Conservation (phyloP, 2,329 filamentous ascomycete species). For the Nannizziopsis arthrosporioides region DNA sequence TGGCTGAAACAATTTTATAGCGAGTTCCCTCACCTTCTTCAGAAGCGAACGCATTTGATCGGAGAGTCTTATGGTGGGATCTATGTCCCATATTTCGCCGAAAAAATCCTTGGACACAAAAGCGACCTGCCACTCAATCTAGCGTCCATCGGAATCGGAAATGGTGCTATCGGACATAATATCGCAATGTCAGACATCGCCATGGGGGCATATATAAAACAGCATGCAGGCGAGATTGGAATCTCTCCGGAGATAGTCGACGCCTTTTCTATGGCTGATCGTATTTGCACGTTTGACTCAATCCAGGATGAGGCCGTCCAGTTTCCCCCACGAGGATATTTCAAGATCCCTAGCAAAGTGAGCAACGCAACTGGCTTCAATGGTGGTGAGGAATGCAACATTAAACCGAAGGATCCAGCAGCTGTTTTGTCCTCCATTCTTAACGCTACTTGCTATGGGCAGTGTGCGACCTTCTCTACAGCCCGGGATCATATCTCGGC, state of each 20-base stretch:
- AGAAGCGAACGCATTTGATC: conserved; percentile 25
- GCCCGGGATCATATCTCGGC: conserved; percentile 24
- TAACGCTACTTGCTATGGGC: conserved; percentile 27
- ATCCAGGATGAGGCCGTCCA: conserved; percentile 20
- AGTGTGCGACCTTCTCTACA: conserved; percentile 28
- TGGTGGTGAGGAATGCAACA: conserved; percentile 18
- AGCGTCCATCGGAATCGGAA: conserved; percentile 27
- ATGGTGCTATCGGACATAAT: conserved; percentile 28
- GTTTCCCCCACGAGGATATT: conserved; percentile 23
- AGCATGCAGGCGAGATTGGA: conserved; percentile 19
- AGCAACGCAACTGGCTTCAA: conserved; percentile 20
- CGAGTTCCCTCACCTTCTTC: conserved; percentile 23
- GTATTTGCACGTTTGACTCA: conserved; percentile 24
- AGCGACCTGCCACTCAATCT: conserved; percentile 23
- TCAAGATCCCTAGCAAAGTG: conserved; percentile 22
- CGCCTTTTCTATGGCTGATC: conserved; percentile 23
- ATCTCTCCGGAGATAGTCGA: conserved; percentile 22
- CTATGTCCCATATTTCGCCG: conserved; percentile 30
- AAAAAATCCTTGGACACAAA: conserved; percentile 22
- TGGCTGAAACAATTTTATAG: conserved; percentile 26
- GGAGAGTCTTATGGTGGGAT: conserved; percentile 32
- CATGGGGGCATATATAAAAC: conserved; percentile 22
- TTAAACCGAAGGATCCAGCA: conserved; percentile 19
- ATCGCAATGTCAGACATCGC: conserved; percentile 26
- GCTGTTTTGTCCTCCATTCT: conserved; percentile 23